Base-by-base conservation (phyloP, 164 flowering plant genomes). In the Echeveria elegans region DNA sequence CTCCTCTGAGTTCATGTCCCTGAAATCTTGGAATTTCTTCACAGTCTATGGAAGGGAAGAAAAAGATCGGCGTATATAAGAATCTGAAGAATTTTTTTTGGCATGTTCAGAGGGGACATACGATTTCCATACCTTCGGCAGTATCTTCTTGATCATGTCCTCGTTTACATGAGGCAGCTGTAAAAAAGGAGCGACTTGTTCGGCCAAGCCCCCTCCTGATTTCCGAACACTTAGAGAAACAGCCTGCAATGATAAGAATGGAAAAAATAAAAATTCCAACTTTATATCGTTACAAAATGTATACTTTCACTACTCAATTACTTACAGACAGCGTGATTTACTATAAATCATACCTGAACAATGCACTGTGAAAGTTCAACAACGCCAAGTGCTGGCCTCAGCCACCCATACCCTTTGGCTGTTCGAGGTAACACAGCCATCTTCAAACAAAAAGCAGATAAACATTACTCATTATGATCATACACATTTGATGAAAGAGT, bases 141-240 rank as follows among this genome's bases (percentile, higher is more conserved):
- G 74, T 37, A 90, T 82, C 79, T 85, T 94, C 71, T 91, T 91
- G 0, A 85, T 47, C 53, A 86, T 62, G 47, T 88, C 77, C 76
- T 91, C 97, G 67, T 78, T 88, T 67, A 94, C 84, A 81, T 91
- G 96, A 47, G 98, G 98, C 66, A 94, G 86, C 87, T 94, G 96
- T 81, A 94, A 69, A 73, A 93, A 91, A 7, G 98, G 84, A 70
- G 98, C 96, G 82, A 56, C 80, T 60, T 94, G 96, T 74, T 94
- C 96, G 52, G 81, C 30, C 6, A 80, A 86, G 71, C 86, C 98
- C 43, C 94, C 95, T 64, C 76, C 66, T 63, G 88, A 74, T 76
- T 94, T 94, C 77, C 88, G 82, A 38, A 96, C 84, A 76, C 90
- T 91, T 69, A 91, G 89, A 69, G 96, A 96, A 80, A 91, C 96